phyloP scores from a whole-genome alignment of 2,329 filamentous ascomycete genomes.

The Pyrenophora graminea region DNA sequence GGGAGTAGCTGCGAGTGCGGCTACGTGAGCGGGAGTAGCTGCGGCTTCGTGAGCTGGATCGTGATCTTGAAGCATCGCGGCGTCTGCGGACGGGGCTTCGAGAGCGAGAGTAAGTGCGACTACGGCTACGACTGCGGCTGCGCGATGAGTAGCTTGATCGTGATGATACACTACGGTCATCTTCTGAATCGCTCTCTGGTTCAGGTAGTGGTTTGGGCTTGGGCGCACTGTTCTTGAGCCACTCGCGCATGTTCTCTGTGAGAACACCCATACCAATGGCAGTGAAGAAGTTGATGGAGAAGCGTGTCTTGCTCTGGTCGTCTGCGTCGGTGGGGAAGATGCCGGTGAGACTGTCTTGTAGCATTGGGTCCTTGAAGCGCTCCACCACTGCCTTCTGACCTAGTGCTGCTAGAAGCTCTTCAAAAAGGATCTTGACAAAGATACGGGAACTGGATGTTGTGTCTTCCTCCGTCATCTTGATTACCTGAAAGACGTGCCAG shows the following conservation, averaged over 20 bases:
- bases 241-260: slow-evolving; percentile 93
- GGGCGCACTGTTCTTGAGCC: slow-evolving; percentile 78
- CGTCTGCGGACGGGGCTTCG: slow-evolving; percentile 32
- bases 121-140: slow-evolving; percentile 31
- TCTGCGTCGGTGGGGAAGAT: slow-evolving; percentile 83
- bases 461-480: slow-evolving; percentile 94
- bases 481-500: slow-evolving; percentile 84
- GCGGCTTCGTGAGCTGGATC: slow-evolving; percentile 18
- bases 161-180: slow-evolving; percentile 40
- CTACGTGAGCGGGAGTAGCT: slow-evolving; percentile 12
- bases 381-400: slow-evolving; percentile 80
- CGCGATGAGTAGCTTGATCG: slow-evolving; percentile 41
- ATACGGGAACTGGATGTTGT: slow-evolving; percentile 96
- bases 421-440: slow-evolving; percentile 97
- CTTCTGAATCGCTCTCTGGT: slow-evolving; percentile 41
- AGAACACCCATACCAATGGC: slow-evolving; percentile 94
- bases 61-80: slow-evolving; percentile 24
- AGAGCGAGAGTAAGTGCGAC: slow-evolving; percentile 35
- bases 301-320: slow-evolving; percentile 85
- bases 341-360: slow-evolving; percentile 78
- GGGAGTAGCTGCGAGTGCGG: slow-evolving; percentile 30
- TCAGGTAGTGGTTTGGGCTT: slow-evolving; percentile 69
- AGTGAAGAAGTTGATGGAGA: slow-evolving; percentile 99
- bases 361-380: slow-evolving; percentile 72
- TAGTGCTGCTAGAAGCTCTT: slow-evolving; percentile 84